Percentiles rank a stretch among this genome's conserved stretches.
phyloP scores from a whole-genome alignment of 176 grass and related monocot species.

The Hordeum vulgare region DNA sequence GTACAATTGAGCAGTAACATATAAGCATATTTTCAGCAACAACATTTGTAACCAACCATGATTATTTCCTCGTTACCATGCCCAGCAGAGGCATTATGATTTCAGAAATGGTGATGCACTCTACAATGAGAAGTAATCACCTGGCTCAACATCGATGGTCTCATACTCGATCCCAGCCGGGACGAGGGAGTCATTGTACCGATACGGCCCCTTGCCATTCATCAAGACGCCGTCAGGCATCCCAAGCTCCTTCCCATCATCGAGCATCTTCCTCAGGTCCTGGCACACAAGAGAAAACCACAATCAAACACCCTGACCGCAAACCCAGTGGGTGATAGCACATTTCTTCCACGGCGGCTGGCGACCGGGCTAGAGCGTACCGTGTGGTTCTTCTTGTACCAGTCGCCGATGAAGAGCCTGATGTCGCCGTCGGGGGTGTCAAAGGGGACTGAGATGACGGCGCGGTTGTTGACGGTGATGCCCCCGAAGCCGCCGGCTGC shows the following conservation, averaged over 20 bases:
- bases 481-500: conserved; percentile 72
- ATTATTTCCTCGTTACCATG: neutral
- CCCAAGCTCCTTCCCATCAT: conserved; percentile 75
- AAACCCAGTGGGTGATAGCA: too few relatives aligned
- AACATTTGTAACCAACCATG: neutral
- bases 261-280: conserved; percentile 68
- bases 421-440: conserved; percentile 61
- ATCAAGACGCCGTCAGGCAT: conserved; percentile 85
- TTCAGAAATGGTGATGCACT: neutral
- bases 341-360: too few relatives aligned
- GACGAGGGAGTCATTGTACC: conserved; percentile 74
- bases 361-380: neutral
- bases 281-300: conserved; percentile 24
- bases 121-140: conserved; percentile 2
- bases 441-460: conserved; percentile 69
- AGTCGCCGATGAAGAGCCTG: conserved; percentile 82
- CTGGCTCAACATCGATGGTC: conserved; percentile 95
- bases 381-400: conserved; percentile 91
- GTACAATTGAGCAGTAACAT: neutral
- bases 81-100: neutral
- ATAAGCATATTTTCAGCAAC: neutral
- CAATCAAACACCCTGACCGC: neutral
- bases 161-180: conserved; percentile 60
- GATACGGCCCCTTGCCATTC: conserved; percentile 88
- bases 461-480: conserved; percentile 78